Percentiles rank a stretch among this genome's conserved stretches.
These are phyloP conservation scores for Pholiota conissans DNA, from an alignment of 768 basidiomycete genomes.

Conservation along the genomic window DNA sequence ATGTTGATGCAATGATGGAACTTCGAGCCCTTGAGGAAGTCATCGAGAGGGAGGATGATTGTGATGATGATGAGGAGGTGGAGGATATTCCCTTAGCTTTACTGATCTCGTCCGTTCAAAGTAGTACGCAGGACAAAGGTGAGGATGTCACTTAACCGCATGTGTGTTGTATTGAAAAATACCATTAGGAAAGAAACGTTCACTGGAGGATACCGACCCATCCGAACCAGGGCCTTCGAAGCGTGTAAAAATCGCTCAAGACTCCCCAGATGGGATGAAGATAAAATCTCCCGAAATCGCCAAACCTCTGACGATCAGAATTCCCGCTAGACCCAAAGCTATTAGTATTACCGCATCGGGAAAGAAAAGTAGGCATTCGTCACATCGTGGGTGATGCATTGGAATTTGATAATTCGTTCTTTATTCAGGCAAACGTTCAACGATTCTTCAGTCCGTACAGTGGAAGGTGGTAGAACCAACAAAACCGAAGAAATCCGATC, in stretches of 20 bases:
- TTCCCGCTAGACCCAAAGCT: not conserved
- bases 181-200: slow-evolving; percentile 9
- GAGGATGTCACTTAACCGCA: not conserved
- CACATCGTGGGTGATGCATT: no score
- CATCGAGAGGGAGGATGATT: not conserved
- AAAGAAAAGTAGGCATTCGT: not conserved
- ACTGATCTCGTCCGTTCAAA: not conserved
- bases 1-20: not conserved
- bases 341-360: not conserved
- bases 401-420: not conserved
- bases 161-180: not conserved
- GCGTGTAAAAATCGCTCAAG: not conserved
- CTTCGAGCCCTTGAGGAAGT: not conserved
- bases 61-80: no score
- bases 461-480: slow-evolving; percentile 3
- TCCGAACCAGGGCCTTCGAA: not conserved
- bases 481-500: not conserved
- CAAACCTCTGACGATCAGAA: not conserved
- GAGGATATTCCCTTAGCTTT: no score
- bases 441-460: not conserved
- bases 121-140: not conserved
- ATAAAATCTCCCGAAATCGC: not conserved
- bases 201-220: not conserved
- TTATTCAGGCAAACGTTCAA: not conserved
- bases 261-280: no score